A percentile compares a stretch with the other conserved stretches of the same genome.
phyloP scores from a whole-genome alignment of 2,329 filamentous ascomycete genomes.

The Colletotrichum graminicola region DNA sequence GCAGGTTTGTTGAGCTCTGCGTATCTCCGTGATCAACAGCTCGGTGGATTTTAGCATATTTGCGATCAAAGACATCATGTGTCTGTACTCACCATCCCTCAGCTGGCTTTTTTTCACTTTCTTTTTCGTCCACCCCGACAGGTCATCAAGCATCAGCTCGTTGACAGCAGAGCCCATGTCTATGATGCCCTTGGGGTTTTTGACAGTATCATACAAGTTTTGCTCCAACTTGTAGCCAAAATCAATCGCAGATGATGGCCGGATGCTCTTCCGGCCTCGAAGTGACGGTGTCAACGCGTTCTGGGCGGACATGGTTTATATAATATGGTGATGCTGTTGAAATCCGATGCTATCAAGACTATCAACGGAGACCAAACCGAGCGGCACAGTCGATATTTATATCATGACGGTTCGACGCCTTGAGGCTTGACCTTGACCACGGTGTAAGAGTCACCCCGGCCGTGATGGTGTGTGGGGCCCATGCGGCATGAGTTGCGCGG shows the following conservation, averaged over 20 bases:
- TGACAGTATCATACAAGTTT: conserved; percentile 2
- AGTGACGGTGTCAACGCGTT: conserved; percentile 3
- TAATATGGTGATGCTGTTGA: not conserved
- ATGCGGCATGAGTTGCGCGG: conserved; percentile 1
- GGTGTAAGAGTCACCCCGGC: not conserved
- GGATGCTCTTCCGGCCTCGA: not conserved
- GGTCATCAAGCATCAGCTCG: conserved; percentile 29
- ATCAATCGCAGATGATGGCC: not conserved
- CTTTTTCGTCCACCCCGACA: conserved; percentile 18
- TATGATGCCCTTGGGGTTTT: conserved; percentile 26
- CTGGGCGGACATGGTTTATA: conserved; percentile 1
- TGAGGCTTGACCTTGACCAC: not conserved
- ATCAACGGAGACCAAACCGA: not conserved
- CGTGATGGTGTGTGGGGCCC: not conserved
- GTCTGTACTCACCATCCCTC: conserved; percentile 1
- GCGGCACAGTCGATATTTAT: not conserved
- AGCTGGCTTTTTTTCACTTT: conserved; percentile 19
- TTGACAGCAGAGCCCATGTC: conserved; percentile 30
- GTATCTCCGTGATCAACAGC: conserved; percentile 10
- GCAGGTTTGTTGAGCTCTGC: not conserved
- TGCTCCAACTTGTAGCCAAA: not conserved
- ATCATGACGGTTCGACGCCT: not conserved
- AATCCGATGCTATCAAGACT: not conserved
- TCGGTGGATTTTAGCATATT: not conserved
- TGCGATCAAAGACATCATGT: too few relatives aligned